Percentiles rank a stretch among this genome's conserved stretches.
phyloP scores from a whole-genome alignment of 495 filamentous ascomycete genomes.

The Rostrohypoxylon terebratum region DNA sequence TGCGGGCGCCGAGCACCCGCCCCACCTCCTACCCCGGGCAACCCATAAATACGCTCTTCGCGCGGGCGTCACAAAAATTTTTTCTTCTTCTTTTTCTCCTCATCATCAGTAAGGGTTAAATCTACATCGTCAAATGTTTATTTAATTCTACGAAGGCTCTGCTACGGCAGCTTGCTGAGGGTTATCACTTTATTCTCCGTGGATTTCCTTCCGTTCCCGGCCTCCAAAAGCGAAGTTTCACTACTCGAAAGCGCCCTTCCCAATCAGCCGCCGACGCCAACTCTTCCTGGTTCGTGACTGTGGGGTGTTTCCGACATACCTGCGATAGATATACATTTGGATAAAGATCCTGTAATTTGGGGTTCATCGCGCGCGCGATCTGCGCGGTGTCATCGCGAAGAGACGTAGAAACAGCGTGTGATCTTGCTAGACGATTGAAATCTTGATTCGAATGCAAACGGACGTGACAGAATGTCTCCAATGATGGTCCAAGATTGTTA shows the following conservation, averaged over 20 bases:
- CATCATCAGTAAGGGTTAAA: constrained; percentile 63
- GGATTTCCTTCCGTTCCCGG: constrained; percentile 69
- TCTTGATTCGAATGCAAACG: too few species aligned
- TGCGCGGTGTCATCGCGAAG: not conserved
- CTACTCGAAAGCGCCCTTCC: constrained; percentile 55
- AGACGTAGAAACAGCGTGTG: too few species aligned
- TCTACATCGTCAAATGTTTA: constrained; percentile 57
- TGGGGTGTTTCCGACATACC: constrained; percentile 64
- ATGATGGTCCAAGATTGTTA: too few species aligned
- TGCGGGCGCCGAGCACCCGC: constrained; percentile 13
- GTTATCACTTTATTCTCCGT: constrained; percentile 58
- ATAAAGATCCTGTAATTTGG: not conserved
- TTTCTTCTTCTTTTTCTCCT: constrained; percentile 48
- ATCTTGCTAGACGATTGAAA: too few species aligned
- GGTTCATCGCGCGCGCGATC: not conserved
- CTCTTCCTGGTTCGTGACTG: constrained; percentile 62
- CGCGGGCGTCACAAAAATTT: not conserved
- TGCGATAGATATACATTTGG: not conserved
- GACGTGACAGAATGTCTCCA: too few species aligned
- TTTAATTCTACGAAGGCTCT: constrained; percentile 61
- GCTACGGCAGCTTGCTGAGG: constrained; percentile 66
- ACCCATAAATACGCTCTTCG: constrained; percentile 39
- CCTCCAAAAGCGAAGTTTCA: constrained; percentile 52
- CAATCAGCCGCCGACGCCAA: constrained; percentile 55
- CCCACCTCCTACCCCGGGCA: constrained; percentile 20